Conservation (phyloP, 2,329 filamentous ascomycete genomes). For the Diplodia corticola region DNA sequence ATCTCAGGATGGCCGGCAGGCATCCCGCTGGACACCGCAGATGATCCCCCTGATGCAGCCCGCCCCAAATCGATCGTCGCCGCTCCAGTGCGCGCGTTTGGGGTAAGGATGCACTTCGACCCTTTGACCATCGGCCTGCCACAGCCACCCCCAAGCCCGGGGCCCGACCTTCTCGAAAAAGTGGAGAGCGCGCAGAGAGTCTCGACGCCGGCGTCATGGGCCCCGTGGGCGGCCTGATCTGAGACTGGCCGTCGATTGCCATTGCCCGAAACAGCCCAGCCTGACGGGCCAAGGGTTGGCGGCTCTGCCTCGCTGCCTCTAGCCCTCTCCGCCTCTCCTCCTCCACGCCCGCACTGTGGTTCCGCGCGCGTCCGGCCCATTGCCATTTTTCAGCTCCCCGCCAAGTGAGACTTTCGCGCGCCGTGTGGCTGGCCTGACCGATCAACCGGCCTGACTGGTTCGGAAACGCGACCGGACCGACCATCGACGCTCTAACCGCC, state of each 20-base stretch:
- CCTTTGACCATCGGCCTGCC: no score
- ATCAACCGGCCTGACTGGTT: background rate
- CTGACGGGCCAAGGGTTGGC: background rate
- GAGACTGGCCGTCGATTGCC: background rate
- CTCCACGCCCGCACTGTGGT: no score
- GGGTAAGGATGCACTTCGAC: background rate
- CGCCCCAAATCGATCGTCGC: background rate
- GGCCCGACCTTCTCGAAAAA: background rate
- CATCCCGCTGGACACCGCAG: background rate
- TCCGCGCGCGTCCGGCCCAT: background rate
- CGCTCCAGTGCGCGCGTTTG: constrained; percentile 3
- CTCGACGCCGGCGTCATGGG: background rate
- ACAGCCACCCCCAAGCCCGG: background rate
- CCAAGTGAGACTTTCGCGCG: background rate
- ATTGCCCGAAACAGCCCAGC: background rate
- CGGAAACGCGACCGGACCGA: background rate
- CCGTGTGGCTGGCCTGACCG: background rate
- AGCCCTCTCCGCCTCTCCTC: no score
- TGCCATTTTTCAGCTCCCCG: background rate
- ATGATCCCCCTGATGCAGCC: background rate
- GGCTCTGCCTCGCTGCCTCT: background rate
- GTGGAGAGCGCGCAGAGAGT: background rate
- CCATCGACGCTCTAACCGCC: background rate
- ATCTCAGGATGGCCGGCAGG: background rate
- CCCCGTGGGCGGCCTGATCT: constrained; percentile 5